Evolutionary conservation across 1,284 basidiomycete genomes (phyloP), one percentile per base, ranked within the genome.

Genomic region (Pseudozyma thailandica): DNA sequence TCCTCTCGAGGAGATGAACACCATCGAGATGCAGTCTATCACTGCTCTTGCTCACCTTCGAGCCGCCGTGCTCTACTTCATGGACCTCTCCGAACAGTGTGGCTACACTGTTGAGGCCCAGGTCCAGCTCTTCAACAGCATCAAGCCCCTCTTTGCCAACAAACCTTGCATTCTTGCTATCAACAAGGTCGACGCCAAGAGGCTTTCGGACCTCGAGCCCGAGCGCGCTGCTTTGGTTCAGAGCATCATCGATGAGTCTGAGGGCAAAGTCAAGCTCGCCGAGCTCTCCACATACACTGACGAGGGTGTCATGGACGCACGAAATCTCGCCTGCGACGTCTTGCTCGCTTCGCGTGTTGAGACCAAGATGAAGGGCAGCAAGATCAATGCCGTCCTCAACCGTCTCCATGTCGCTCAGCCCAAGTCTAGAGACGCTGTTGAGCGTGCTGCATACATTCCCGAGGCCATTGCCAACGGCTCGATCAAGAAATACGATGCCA

Each of bases 21-120:
- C 81, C 28, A 82, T 82, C 56, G 81, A 82, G 64, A 82, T 82
- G 81, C 81, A 82, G 66, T 79, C 78, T 58, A 82, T 82, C 68
- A 82, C 81, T 16, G 81, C 81, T 1, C 74, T 82, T 3, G 81
- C 81, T 6, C 81, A 82, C 44, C 60, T 82, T 26, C 77, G 81
- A n/a, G 62, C 78, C 4, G 79, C 81, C 8, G 72, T 82, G 9
- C 72, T 82, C 26, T 82, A 82, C 74, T 82, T 82, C 58, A 82
- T 82, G 81, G 81, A 82, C 38, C 75, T 82, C 10, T 78, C 77
- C 27, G 81, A 82, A 56, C 81, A 82, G 66, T 82, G 81, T 45
- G 80, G 80, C 30, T 82, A 82, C 61, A 77, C 81, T 13, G 64
- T 82, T 54, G 81, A 82, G 62, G 81, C 81, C 4, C 81, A 82